phyloP scores from a whole-genome alignment of 768 basidiomycete species.

The Hericium rajendrae region DNA sequence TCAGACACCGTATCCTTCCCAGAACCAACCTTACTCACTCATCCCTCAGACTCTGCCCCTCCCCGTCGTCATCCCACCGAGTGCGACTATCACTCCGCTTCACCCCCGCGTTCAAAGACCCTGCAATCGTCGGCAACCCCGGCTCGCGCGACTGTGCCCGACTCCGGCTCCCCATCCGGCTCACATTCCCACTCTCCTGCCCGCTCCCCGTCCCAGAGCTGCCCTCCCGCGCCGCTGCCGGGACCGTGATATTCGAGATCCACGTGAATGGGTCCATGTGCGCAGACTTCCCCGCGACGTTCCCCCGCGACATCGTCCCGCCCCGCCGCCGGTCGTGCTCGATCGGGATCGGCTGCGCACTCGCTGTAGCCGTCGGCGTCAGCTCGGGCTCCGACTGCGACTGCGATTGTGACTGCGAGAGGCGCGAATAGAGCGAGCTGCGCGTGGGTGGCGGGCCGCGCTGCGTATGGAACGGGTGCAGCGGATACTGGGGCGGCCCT shows the following conservation, averaged over 20 bases:
- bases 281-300: conserved; percentile 39
- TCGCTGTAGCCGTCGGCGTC: conserved; percentile 11
- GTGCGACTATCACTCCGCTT: conserved; percentile 40
- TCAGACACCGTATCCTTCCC: neutral
- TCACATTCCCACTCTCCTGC: conserved; percentile 35
- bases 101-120: conserved; percentile 8
- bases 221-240: conserved; percentile 36
- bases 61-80: conserved; percentile 26
- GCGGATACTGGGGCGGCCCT: conserved; percentile 24
- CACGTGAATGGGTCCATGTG: conserved; percentile 62
- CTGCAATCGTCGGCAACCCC: neutral
- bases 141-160: conserved; percentile 12
- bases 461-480: conserved; percentile 22
- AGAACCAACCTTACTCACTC: conserved; percentile 40
- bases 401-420: conserved; percentile 1
- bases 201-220: conserved; percentile 48
- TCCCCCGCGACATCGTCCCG: conserved; percentile 38
- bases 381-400: conserved; percentile 12
- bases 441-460: conserved; percentile 17
- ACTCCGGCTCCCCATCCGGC: conserved; percentile 36
- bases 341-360: neutral
- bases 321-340: conserved; percentile 10
- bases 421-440: neutral
- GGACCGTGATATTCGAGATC: conserved; percentile 67
- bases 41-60: conserved; percentile 52